phyloP scores from a whole-genome alignment of 495 filamentous ascomycete species.

The Pyronema omphalodes region DNA sequence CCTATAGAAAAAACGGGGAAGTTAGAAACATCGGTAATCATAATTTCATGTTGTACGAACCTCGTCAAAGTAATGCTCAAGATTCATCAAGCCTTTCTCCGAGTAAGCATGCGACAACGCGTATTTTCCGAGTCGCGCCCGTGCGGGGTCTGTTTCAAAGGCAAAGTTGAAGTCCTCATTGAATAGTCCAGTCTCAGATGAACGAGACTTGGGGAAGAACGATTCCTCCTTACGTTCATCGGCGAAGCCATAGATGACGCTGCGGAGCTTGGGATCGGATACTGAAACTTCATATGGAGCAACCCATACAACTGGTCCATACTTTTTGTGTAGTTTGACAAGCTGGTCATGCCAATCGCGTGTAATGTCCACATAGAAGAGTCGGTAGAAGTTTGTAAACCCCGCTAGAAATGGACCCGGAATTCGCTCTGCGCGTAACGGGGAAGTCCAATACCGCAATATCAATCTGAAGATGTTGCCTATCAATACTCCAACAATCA shows the following conservation, averaged over 20 bases:
- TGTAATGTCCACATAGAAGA: constrained; percentile 39
- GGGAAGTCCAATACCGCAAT: constrained; percentile 8
- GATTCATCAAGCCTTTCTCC: constrained; percentile 50
- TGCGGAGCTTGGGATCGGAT: constrained; percentile 45
- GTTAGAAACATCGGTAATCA: not conserved
- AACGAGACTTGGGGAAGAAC: constrained; percentile 45
- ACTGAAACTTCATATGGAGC: constrained; percentile 52
- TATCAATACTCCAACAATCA: not conserved
- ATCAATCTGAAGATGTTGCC: not conserved
- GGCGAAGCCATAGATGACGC: constrained; percentile 62
- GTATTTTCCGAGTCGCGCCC: constrained; percentile 19
- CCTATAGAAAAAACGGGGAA: constrained; percentile 45
- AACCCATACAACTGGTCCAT: constrained; percentile 53
- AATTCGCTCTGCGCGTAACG: constrained; percentile 12
- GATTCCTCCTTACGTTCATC: constrained; percentile 34
- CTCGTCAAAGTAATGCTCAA: constrained; percentile 55
- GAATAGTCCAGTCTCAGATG: constrained; percentile 5
- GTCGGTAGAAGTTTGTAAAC: constrained; percentile 51
- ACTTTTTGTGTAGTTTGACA: constrained; percentile 45
- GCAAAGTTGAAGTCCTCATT: constrained; percentile 59
- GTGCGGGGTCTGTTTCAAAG: constrained; percentile 20
- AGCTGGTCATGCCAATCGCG: constrained; percentile 47
- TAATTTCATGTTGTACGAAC: not conserved
- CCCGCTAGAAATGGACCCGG: constrained; percentile 50
- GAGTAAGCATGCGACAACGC: constrained; percentile 51